Evolutionary conservation across 2,329 filamentous ascomycete species (phyloP).

Genomic region (Neopestalotiopsis clavispora): DNA sequence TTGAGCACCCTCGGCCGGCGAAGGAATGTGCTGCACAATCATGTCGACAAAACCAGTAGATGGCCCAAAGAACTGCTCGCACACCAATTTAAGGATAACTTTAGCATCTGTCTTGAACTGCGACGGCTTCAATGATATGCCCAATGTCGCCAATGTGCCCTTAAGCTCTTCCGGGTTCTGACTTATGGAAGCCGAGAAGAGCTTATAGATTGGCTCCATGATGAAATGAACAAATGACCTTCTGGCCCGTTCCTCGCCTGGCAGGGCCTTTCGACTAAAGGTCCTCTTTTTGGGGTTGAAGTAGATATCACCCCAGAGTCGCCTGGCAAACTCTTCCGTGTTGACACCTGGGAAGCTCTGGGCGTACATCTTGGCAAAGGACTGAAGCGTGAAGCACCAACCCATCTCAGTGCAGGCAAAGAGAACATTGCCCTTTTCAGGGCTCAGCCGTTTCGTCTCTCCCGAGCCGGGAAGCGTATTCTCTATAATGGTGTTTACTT

Average conservation of each 20-base stretch:
- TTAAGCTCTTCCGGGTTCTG: slow-evolving; percentile 86
- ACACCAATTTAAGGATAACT: slow-evolving; percentile 85
- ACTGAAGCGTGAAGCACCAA: slow-evolving; percentile 95
- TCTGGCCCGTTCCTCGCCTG: slow-evolving; percentile 78
- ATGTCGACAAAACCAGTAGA: slow-evolving; percentile 94
- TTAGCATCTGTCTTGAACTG: slow-evolving; percentile 91
- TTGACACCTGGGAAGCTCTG: slow-evolving; percentile 86
- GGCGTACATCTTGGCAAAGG: slow-evolving; percentile 95
- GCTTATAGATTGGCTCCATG: slow-evolving; percentile 95
- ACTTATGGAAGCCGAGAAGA: slow-evolving; percentile 94
- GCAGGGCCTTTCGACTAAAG: slow-evolving; percentile 78
- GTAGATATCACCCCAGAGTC: slow-evolving; percentile 96
- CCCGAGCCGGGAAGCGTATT: slow-evolving; percentile 82
- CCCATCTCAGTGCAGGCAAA: slow-evolving; percentile 93
- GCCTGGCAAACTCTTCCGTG: slow-evolving; percentile 78
- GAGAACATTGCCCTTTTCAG: slow-evolving; percentile 97
- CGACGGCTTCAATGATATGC: slow-evolving; percentile 87
- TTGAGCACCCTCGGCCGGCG: slow-evolving; percentile 78
- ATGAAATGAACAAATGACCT: slow-evolving; percentile 94
- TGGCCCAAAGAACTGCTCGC: slow-evolving; percentile 92
- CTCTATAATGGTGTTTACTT: slow-evolving; percentile 95
- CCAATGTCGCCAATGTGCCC: slow-evolving; percentile 76
- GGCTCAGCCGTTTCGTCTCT: slow-evolving; percentile 81
- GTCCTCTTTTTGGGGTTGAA: slow-evolving; percentile 90
- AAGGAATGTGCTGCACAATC: slow-evolving; percentile 88